These are phyloP conservation scores for Globisporangium viniferum DNA, from an alignment of 352 stramenopile species.

Conservation along the genomic window DNA sequence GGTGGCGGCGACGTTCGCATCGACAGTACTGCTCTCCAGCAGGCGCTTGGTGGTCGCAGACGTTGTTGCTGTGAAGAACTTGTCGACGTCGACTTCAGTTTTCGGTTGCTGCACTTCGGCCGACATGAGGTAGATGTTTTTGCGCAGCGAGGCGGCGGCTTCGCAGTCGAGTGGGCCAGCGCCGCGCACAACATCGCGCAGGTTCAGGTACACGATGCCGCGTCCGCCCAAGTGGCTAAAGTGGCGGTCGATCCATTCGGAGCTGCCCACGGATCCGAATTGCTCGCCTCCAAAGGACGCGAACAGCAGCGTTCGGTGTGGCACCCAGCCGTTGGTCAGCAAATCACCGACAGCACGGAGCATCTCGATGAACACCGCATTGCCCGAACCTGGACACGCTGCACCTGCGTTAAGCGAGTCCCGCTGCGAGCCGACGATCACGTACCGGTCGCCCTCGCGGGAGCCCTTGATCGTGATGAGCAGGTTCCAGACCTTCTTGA, in stretches of 20 bases:
- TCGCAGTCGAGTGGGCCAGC: slow-evolving; percentile 62
- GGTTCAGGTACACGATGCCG: slow-evolving; percentile 70
- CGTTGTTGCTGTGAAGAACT: slow-evolving; percentile 36
- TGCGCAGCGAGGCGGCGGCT: slow-evolving; percentile 65
- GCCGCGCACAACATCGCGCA: slow-evolving; percentile 70
- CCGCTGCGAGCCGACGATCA: slow-evolving; percentile 66
- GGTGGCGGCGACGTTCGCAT: neutral
- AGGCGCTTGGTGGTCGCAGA: neutral
- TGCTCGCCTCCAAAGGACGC: slow-evolving; percentile 78
- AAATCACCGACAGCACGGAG: slow-evolving; percentile 56
- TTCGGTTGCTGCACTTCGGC: slow-evolving; percentile 68
- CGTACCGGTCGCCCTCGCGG: slow-evolving; percentile 71
- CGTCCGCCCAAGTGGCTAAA: slow-evolving; percentile 57
- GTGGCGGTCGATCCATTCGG: slow-evolving; percentile 82
- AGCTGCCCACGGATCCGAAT: slow-evolving; percentile 75
- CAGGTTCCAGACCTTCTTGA: slow-evolving; percentile 81
- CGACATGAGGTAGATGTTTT: slow-evolving; percentile 74
- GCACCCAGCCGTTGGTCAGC: slow-evolving; percentile 65
- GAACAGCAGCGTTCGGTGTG: slow-evolving; percentile 75
- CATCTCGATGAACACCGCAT: slow-evolving; percentile 76
- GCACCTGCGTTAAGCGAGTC: slow-evolving; percentile 70
- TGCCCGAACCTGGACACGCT: slow-evolving; percentile 62
- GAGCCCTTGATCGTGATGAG: slow-evolving; percentile 68
- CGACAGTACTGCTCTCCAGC: neutral
- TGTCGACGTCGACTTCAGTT: slow-evolving; percentile 34